Evolutionary conservation across 805 yeast species (phyloP), one percentile per base, ranked within the genome.

Genomic region (Yamadazyma philogaea): DNA sequence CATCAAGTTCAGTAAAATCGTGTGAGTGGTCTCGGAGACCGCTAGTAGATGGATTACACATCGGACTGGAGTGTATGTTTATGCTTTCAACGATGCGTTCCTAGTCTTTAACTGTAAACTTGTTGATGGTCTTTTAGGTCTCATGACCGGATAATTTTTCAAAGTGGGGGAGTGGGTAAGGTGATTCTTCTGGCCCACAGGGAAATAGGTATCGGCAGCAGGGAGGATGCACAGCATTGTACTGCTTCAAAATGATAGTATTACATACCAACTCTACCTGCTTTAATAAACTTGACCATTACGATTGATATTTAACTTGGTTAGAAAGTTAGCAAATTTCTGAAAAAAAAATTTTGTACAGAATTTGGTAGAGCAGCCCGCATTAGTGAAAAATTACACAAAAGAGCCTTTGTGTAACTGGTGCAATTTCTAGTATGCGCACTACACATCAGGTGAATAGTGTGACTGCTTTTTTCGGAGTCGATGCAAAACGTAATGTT

Each of bases 241-340:
- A 24, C 28, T 24, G 28, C 28, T 24, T n/a, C n/a, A 24, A 11
- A 24, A 24, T 24, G 28, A 24, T 24, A 24, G 12, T 24, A 30
- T 30, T 78, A 83, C 93, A 73, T 83, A 84, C 91, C 97, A 84
- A 91, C 98, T 86, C 86, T 89, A 83, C 97, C 97, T 75, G 98
- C 87, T 82, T 91, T 93, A 79, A 24, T 24, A 24, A 24, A 24
- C 79, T 93, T 93, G 80, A 96, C 96, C 96, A 89, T 90, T 77
- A 69, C 72, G 38, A 42, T 58, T 57, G 58, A 36, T 39, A 38
- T 40, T 28, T 30, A 34, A 39, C 43, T 43, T 31, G 32, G 30
- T 39, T 24, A 43, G 33, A 39, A 44, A 38, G 43, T 37, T 40
- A 30, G 40, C 43, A 44, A 40, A 40, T 31, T 34, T 34, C 32